These are phyloP conservation scores for Leccinum incarnatum DNA, from an alignment of 768 basidiomycete species.

Conservation along the genomic window DNA sequence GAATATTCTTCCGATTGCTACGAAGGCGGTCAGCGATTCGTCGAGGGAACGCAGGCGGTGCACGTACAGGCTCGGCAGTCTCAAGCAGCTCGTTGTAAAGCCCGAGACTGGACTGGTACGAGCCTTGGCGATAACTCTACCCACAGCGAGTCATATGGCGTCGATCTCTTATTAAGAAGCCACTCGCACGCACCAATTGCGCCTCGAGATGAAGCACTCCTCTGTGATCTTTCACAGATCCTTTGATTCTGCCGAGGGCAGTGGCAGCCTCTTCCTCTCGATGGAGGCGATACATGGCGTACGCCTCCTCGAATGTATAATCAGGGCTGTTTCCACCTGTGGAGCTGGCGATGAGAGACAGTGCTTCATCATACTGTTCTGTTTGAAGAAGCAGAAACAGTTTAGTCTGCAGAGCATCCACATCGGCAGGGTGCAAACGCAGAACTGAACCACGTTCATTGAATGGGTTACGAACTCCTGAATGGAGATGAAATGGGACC, in stretches of 20 bases:
- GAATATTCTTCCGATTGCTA: conserved; percentile 86
- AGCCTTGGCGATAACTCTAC: conserved; percentile 76
- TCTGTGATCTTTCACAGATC: conserved; percentile 45
- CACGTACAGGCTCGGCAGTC: conserved; percentile 69
- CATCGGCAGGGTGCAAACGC: conserved; percentile 58
- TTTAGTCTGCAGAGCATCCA: conserved; percentile 78
- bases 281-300: conserved; percentile 83
- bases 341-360: conserved; percentile 49
- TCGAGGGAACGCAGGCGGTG: conserved; percentile 6
- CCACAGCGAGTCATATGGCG: conserved; percentile 10
- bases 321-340: conserved; percentile 11
- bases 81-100: conserved; percentile 82
- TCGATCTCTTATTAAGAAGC: conserved; percentile 17
- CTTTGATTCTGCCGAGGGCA: conserved; percentile 49
- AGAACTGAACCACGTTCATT: conserved; percentile 51
- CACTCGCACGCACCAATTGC: conserved; percentile 64
- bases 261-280: conserved; percentile 63
- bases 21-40: conserved; percentile 7
- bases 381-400: conserved; percentile 86
- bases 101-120: conserved; percentile 69
- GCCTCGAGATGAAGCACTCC: conserved; percentile 81
- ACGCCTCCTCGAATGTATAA: conserved; percentile 67
- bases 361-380: conserved; percentile 72
- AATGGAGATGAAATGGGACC: conserved; percentile 20
- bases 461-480: conserved; percentile 19